A percentile compares a stretch with the other conserved stretches of the same genome.
phyloP scores from a whole-genome alignment of 768 basidiomycete genomes.

The Boletus reticulatus region DNA sequence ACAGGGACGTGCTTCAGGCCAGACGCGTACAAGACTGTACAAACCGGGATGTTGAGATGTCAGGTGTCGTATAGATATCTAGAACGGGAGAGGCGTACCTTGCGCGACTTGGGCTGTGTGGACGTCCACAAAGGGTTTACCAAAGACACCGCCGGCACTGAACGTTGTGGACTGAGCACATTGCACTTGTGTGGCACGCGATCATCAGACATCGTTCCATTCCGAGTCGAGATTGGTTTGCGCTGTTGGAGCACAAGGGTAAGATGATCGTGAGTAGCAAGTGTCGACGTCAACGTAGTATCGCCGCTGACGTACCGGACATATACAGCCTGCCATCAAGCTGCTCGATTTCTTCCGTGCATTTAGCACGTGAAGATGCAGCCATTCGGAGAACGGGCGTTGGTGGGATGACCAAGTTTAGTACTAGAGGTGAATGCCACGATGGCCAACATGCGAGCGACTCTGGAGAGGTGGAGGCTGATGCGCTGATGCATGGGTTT shows the following conservation, averaged over 20 bases:
- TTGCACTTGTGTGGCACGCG: conserved; percentile 21
- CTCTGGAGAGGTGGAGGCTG: conserved; percentile 24
- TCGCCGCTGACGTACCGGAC: not conserved
- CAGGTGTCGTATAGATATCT: conserved; percentile 45
- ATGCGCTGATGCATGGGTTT: conserved; percentile 25
- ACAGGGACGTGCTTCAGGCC: too few relatives aligned
- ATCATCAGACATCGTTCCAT: conserved; percentile 29
- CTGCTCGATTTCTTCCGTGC: conserved; percentile 32
- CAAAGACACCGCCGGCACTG: conserved; percentile 21
- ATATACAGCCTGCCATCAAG: conserved; percentile 33
- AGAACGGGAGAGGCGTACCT: too few relatives aligned
- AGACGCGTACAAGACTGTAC: too few relatives aligned
- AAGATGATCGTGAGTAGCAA: conserved; percentile 27
- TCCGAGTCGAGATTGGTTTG: conserved; percentile 37
- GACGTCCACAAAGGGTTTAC: conserved; percentile 28
- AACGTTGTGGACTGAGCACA: conserved; percentile 38
- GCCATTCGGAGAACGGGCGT: not conserved
- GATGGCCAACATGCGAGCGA: conserved; percentile 24
- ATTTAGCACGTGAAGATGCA: conserved; percentile 18
- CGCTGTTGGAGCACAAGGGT: conserved; percentile 21
- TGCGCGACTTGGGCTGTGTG: too few relatives aligned
- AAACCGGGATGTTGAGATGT: not conserved
- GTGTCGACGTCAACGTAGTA: too few relatives aligned
- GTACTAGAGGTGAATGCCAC: conserved; percentile 19
- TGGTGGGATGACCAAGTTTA: conserved; percentile 21